Evolutionary conservation across 1,284 basidiomycete species (phyloP), one percentile per base, ranked within the genome.

Genomic region (Mycena sp.): DNA sequence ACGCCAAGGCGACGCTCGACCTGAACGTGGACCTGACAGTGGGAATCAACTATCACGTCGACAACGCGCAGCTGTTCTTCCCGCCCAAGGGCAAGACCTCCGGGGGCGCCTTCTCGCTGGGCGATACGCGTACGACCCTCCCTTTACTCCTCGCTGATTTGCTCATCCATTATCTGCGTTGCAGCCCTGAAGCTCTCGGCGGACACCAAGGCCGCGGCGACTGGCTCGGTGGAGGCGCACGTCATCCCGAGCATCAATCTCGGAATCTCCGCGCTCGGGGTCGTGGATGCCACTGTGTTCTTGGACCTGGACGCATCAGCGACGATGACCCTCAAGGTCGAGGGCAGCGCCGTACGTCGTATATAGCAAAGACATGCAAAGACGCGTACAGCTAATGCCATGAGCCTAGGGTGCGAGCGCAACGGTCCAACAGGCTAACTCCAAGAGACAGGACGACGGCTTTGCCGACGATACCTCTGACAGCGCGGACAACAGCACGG

Each of bases 201-300:
- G 30, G 69, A 64, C 45, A 73, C 77, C 7, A 69, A 70, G 49
- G 73, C 75, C 48, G 67, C 67, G 10, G 70, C 74, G n/a, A 70
- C 70, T n/a, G 77, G 74, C 23, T 71, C 73, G 16, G 48, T 80
- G 45, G 68, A 72, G 7, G 77, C 74, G 16, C 76, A 79, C 61
- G 67, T 80, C 32, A 78, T 76, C 53, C 79, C 79, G 7, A 64
- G 70, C 16, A 55, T 80, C 45, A 69, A 74, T 14, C 70, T 80
- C 52, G 78, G 76, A 19, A 41, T 80, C 44, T 66, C 55, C 35
- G 75, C 72, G 10, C 59, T 78, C 52, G 71, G 63, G 7, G 35
- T 37, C 10, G 9, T 78, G 51, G 69, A 76, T 49, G 68, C 77
- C 29, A 73, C 75, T 66, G 28, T 69, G 72, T 3, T 70, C 58